Evolutionary conservation across 2,329 filamentous ascomycete species (phyloP).

Genomic region (Erysiphe pulchra): DNA sequence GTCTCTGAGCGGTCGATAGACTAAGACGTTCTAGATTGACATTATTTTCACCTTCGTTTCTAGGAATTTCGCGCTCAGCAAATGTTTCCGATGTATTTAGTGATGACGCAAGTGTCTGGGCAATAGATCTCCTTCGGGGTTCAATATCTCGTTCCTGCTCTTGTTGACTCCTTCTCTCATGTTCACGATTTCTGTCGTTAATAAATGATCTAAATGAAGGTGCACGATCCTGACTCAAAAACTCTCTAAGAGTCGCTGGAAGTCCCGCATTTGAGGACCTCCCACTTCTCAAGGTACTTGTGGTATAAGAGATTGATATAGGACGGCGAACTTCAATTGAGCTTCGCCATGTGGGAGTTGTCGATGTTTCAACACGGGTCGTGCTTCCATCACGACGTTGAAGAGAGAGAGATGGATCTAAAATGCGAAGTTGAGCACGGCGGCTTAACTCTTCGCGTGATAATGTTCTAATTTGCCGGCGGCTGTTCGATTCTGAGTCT

Average conservation of each 20-base stretch:
- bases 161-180: constrained; percentile 7
- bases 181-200: constrained; percentile 14
- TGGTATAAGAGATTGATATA: not conserved
- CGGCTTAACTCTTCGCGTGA: not conserved
- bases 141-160: constrained; percentile 4
- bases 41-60: constrained; percentile 8
- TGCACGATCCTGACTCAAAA: constrained; percentile 10
- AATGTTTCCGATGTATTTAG: constrained; percentile 7
- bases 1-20: constrained; percentile 4
- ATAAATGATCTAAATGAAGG: constrained; percentile 13
- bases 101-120: constrained; percentile 8
- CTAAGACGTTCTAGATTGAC: constrained; percentile 7
- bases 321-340: not conserved
- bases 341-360: not conserved
- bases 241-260: constrained; percentile 11
- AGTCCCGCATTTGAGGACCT: constrained; percentile 4
- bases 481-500: not conserved
- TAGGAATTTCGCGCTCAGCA: constrained; percentile 2
- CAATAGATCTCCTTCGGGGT: constrained; percentile 5
- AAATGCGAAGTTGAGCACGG: constrained; percentile 25
- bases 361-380: not conserved
- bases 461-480: not conserved
- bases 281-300: not conserved
- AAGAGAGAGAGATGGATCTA: constrained; percentile 20
- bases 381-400: not conserved